A percentile compares a stretch with the other conserved stretches of the same genome.
Evolutionary conservation across 2,329 filamentous ascomycete genomes (phyloP).

Genomic region (Meredithiella fracta): DNA sequence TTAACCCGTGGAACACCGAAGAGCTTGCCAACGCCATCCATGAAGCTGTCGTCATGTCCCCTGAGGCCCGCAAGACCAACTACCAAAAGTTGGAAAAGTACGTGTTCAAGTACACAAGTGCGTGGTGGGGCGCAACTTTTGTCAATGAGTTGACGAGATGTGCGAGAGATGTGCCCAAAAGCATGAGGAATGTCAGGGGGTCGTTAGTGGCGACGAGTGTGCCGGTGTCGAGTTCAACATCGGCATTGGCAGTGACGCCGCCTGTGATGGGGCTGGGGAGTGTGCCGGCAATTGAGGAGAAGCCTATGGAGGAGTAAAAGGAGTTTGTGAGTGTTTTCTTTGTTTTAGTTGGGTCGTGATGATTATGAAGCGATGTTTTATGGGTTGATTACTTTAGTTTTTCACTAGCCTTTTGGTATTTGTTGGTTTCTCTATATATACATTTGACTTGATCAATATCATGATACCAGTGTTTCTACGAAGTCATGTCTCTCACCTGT

Average conservation of each 20-base stretch:
- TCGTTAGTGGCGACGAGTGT: slow-evolving; percentile 15
- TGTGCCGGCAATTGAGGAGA: slow-evolving; percentile 12
- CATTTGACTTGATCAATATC: no score
- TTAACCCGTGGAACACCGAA: slow-evolving; percentile 98
- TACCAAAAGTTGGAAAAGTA: slow-evolving; percentile 88
- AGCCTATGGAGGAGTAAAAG: slow-evolving; percentile 8
- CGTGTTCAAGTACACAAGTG: slow-evolving; percentile 92
- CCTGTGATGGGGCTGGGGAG: background rate
- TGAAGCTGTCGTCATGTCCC: slow-evolving; percentile 90
- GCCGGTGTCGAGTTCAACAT: slow-evolving; percentile 11
- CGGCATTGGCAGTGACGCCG: background rate
- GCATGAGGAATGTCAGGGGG: slow-evolving; percentile 26
- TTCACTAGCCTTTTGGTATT: background rate
- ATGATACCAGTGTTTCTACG: no score
- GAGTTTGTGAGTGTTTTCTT: background rate
- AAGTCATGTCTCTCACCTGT: no score
- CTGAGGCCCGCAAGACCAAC: slow-evolving; percentile 72
- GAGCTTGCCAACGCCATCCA: slow-evolving; percentile 86
- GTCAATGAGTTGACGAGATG: slow-evolving; percentile 61
- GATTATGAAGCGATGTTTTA: background rate
- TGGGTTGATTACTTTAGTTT: background rate
- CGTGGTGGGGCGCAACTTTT: slow-evolving; percentile 93
- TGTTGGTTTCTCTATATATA: background rate
- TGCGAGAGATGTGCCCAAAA: slow-evolving; percentile 26
- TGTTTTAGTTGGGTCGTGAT: background rate